Evolutionary conservation across 2,329 filamentous ascomycete genomes (phyloP), one percentile per base, ranked within the genome.

Genomic region (Claviceps citrina): DNA sequence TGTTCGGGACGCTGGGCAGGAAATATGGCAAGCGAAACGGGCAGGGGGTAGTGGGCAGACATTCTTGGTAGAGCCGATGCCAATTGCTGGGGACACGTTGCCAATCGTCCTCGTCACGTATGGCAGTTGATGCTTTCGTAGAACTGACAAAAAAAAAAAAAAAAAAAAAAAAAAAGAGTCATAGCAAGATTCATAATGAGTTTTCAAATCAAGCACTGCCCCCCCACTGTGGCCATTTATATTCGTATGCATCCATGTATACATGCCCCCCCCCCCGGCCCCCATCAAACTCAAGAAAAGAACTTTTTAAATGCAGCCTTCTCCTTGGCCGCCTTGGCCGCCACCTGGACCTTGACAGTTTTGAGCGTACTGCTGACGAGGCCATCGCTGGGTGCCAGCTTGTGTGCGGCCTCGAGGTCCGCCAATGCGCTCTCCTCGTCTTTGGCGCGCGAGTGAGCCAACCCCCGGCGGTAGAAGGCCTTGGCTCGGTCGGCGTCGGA

Each of bases 271-370:
- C n/a, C n/a, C n/a, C n/a, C n/a, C n/a, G n/a, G n/a, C n/a, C n/a
- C n/a, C n/a, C n/a, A n/a, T n/a, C n/a, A n/a, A n/a, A n/a, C 34
- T 44, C 40, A 78, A 31, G 67, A 60, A 57, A 96, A 96, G 63
- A 93, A 91, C 66, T 93, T 96, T 66, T 81, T 83, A 59, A 89
- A 93, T 5, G 80, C 81, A 51, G 83, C 84, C 73, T 87, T 93
- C 68, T 95, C 84, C 74, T 87, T 93, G 58, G 82, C 81, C 46
- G 76, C 71, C 45, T 81, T 73, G 43, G 80, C 82, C 9, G 76
- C 70, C 20, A 81, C 73, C 51, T 71, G 76, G 65, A 80, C 80
- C 73, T 87, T 93, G 39, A 91, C 77, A n/a, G 70, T 63, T 15
- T 73, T 70, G 40, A 93, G 70, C 64, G 95, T 86, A 51, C 76